Conservation (phyloP, 179 eudicot species). For the Silene noctiflora region DNA sequence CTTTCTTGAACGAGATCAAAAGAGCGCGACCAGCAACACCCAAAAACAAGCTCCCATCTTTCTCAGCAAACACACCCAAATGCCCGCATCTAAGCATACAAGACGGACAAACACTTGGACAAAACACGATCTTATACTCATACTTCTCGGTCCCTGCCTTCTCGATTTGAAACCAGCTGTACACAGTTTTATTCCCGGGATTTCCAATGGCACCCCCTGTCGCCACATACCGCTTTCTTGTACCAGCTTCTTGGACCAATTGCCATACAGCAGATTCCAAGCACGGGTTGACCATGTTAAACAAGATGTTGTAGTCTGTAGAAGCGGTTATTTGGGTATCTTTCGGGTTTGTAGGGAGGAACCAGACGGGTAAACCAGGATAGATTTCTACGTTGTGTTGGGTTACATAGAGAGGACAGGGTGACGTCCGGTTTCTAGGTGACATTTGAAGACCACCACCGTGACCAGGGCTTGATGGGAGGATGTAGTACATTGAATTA, state of each 20-base stretch:
- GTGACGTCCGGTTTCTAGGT: slow-evolving; percentile 17
- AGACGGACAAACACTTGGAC: slow-evolving; percentile 35
- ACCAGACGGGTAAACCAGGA: slow-evolving; percentile 32
- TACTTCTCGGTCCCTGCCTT: slow-evolving; percentile 19
- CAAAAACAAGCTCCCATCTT: slow-evolving; percentile 35
- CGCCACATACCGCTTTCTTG: slow-evolving; percentile 22
- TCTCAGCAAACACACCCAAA: slow-evolving; percentile 28
- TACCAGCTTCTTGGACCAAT: slow-evolving; percentile 16
- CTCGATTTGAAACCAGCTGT: slow-evolving; percentile 41
- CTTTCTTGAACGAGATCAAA: slow-evolving; percentile 40
- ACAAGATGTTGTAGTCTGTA: slow-evolving; percentile 33
- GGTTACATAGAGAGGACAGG: slow-evolving; percentile 32
- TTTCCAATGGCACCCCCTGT: slow-evolving; percentile 37
- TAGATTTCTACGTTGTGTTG: slow-evolving; percentile 22
- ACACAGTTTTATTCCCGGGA: slow-evolving; percentile 33
- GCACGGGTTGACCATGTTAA: slow-evolving; percentile 26
- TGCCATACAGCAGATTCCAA: slow-evolving; percentile 28
- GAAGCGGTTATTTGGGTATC: slow-evolving; percentile 12
- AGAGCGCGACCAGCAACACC: slow-evolving; percentile 29
- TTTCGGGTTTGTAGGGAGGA: slow-evolving; percentile 23
- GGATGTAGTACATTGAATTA: slow-evolving; percentile 22
- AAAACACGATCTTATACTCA: slow-evolving; percentile 37
- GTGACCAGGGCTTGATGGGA: slow-evolving; percentile 11
- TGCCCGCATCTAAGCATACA: slow-evolving; percentile 37
- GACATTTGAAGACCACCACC: slow-evolving; percentile 38